Evolutionary conservation across 306 rosid genomes (phyloP).

Genomic region (Cucurbita pepo): DNA sequence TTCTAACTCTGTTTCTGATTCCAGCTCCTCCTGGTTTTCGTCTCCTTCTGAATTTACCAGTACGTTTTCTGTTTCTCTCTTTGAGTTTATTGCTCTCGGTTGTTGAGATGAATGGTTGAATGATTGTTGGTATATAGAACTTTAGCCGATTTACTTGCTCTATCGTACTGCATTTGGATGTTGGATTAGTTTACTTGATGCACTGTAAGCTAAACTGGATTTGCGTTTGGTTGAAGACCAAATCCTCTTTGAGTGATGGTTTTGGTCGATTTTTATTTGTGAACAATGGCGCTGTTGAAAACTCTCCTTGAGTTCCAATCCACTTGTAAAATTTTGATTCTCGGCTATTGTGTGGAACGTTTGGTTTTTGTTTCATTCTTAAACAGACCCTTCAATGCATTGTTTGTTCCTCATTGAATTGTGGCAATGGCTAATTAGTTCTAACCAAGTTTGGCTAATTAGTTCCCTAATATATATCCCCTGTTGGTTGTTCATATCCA

Average conservation of each 20-base stretch:
- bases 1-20: conserved; percentile 14
- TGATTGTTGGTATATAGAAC: neutral
- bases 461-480: neutral
- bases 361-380: neutral
- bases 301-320: neutral
- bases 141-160: neutral
- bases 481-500: neutral
- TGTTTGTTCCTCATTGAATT: neutral
- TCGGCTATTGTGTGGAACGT: neutral
- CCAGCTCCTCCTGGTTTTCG: neutral
- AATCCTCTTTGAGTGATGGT: neutral
- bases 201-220: neutral
- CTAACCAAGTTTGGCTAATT: too few relatives aligned
- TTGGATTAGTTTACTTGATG: neutral
- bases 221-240: neutral
- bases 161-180: neutral
- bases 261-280: neutral
- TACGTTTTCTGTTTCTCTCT: conserved; percentile 12
- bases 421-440: neutral
- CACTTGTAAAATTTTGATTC: neutral
- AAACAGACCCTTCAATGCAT: neutral
- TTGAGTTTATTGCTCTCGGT: neutral
- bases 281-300: neutral
- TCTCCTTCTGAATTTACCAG: conserved; percentile 12
- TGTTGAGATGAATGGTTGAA: neutral